Evolutionary conservation across 306 rosid species (phyloP).

Genomic region (Cucurbita argyrosperma): DNA sequence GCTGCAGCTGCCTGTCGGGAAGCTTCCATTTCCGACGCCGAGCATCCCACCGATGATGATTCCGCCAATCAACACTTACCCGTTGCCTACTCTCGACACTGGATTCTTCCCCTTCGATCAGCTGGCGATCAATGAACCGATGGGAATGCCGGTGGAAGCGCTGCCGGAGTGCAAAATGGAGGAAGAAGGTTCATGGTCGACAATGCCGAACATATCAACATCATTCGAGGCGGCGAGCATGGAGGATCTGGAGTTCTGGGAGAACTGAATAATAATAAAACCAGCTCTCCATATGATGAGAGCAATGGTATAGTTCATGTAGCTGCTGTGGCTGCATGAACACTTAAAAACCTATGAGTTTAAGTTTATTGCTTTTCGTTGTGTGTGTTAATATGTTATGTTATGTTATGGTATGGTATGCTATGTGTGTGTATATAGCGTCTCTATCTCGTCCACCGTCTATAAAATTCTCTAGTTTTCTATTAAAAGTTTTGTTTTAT

Average conservation of each 20-base stretch:
- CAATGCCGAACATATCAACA: neutral
- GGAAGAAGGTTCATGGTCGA: neutral
- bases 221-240: neutral
- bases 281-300: neutral
- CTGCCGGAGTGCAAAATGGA: neutral
- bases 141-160: neutral
- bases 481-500: too few species aligned
- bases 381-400: too few species aligned
- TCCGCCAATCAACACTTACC: neutral
- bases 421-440: too few species aligned
- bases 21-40: neutral
- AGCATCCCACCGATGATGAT: neutral
- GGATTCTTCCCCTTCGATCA: neutral
- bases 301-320: neutral
- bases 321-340: neutral
- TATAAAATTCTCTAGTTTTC: too few species aligned
- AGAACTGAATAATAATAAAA: neutral
- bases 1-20: neutral
- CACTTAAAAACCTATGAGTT: neutral
- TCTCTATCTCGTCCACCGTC: too few species aligned
- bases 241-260: neutral
- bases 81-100: neutral
- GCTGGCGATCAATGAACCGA: neutral
- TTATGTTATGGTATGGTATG: too few species aligned
- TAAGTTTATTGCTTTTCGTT: neutral